These are phyloP conservation scores for Alternaria sp. DNA, from an alignment of 2,329 filamentous ascomycete species.

Conservation along the genomic window DNA sequence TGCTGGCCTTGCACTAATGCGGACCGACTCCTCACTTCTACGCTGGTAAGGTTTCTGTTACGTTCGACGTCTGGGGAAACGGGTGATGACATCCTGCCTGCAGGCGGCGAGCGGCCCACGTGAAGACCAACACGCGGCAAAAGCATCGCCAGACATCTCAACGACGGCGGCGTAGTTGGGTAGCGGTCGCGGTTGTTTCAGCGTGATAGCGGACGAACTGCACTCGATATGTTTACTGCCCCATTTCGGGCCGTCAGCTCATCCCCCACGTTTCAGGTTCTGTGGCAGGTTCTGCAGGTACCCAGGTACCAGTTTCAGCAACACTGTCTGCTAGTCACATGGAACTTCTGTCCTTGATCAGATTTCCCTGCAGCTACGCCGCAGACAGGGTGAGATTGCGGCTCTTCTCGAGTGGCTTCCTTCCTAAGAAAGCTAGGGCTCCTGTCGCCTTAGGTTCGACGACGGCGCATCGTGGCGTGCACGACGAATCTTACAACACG, in stretches of 20 bases:
- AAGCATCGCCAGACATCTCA: background rate
- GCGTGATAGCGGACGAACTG: constrained; percentile 7
- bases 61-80: constrained; percentile 17
- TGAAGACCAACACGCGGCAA: constrained; percentile 6
- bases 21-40: constrained; percentile 6
- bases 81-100: constrained; percentile 7
- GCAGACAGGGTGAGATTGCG: background rate
- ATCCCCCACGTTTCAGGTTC: constrained; percentile 34
- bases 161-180: constrained; percentile 9
- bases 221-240: constrained; percentile 3
- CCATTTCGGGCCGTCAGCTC: constrained; percentile 4
- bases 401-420: background rate
- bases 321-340: constrained; percentile 2
- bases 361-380: background rate
- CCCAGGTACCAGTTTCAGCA: constrained; percentile 32
- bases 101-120: constrained; percentile 16
- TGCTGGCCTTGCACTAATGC: constrained; percentile 16
- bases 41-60: constrained; percentile 9
- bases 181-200: constrained; percentile 30
- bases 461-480: background rate
- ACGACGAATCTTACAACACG: background rate
- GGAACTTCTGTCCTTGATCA: background rate
- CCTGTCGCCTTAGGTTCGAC: background rate
- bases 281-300: constrained; percentile 41
- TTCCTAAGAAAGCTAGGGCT: background rate